Base-by-base conservation (phyloP, 2,329 filamentous ascomycete genomes). In the Paecilomyces variotii region DNA sequence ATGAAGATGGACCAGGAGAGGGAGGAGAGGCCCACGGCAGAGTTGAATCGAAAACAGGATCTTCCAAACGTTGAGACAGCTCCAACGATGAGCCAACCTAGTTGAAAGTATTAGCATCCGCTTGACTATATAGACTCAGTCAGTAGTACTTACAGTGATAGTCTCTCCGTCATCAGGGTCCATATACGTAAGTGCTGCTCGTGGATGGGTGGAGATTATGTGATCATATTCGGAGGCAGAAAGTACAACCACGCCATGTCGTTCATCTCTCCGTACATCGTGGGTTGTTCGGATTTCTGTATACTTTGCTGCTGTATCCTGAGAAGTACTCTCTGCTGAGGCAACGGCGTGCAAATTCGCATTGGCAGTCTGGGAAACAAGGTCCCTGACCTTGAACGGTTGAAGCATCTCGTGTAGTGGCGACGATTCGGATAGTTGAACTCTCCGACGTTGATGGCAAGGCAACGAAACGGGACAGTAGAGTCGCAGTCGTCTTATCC, bases 71-170 rank as follows among this genome's bases (percentile, higher is more conserved):
- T 60, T 80, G 75, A 32, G 69, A 67, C 53, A 80, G 74, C 62
- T 80, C 78, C 26, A 78, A 65, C 53, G 77, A 74, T 25, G 77
- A 79, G 45, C 78, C 78, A 59, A 80, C 74, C 76, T 78, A 19
- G 19, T 30, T 26, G 9, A 7, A 32, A 26, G 26, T 19, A 26
- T 53, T 6, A 51, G 10, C 10, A 53, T 28, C 25, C 51, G 14
- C 27, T 11, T 30, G 10, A 30, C 57, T 30, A 53, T n/a, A 12
- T 24, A 25, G 28, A 12, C 14, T 54, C 3, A 32, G 19, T 24
- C 11, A 19, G 6, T 32, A 19, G 34, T 25, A 66, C 73, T 68
- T 64, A 78, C 78, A 5, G 74, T 79, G 57, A 80, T 76, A 32
- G 70, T 66, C 57, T 78, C 76, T 1, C 74, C 75, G 60, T 79